phyloP scores from a whole-genome alignment of 305 asterid species.

The Fraxinus ornus region DNA sequence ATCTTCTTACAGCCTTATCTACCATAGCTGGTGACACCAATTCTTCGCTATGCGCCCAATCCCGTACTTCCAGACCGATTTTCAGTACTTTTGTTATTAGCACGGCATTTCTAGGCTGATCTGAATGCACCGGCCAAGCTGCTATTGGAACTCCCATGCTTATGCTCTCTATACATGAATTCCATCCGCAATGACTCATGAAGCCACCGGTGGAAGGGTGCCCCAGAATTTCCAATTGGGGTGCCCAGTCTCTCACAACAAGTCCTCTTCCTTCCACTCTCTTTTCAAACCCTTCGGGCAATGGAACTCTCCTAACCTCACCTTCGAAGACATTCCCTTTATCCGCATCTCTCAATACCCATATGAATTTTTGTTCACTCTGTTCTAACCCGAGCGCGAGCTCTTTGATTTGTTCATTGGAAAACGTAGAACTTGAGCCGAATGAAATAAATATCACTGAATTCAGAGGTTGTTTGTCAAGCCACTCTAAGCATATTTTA shows the following conservation, averaged over 20 bases:
- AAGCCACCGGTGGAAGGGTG: slow-evolving; percentile 33
- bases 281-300: slow-evolving; percentile 36
- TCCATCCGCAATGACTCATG: slow-evolving; percentile 34
- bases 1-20: slow-evolving; percentile 14
- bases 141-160: slow-evolving; percentile 32
- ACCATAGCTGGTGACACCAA: slow-evolving; percentile 14
- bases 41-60: slow-evolving; percentile 19
- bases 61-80: slow-evolving; percentile 26
- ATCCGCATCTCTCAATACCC: slow-evolving; percentile 38
- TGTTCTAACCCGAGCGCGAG: slow-evolving; percentile 33
- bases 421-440: slow-evolving; percentile 33
- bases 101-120: slow-evolving; percentile 26
- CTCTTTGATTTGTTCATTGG: slow-evolving; percentile 25
- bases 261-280: slow-evolving; percentile 32
- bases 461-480: slow-evolving; percentile 34
- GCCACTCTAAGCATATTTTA: slow-evolving; percentile 28
- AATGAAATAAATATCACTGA: slow-evolving; percentile 35
- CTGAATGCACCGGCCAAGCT: slow-evolving; percentile 38
- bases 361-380: slow-evolving; percentile 31
- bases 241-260: slow-evolving; percentile 37
- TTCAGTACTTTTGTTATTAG: slow-evolving; percentile 15
- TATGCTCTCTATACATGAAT: slow-evolving; percentile 28
- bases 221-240: slow-evolving; percentile 32
- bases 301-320: slow-evolving; percentile 13
- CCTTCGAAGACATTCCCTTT: slow-evolving; percentile 31